Evolutionary conservation across 1,284 basidiomycete species (phyloP).

Genomic region (Meripilus lineatus): DNA sequence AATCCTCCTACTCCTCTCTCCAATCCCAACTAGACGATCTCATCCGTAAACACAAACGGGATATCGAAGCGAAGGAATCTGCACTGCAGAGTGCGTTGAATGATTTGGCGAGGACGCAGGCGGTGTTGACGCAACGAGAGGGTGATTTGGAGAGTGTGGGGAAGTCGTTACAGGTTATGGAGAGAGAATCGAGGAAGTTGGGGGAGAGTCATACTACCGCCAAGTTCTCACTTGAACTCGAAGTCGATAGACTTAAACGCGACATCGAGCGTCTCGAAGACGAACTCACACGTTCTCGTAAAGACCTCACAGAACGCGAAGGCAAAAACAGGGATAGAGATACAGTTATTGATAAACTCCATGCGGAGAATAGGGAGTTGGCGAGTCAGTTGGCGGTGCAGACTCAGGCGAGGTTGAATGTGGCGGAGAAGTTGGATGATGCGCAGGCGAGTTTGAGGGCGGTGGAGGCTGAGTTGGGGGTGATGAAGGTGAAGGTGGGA

Average conservation of each 20-base stretch:
- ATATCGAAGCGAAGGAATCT: constrained; percentile 63
- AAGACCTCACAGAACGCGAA: constrained; percentile 70
- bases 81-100: constrained; percentile 56
- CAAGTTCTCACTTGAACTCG: constrained; percentile 84
- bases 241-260: constrained; percentile 83
- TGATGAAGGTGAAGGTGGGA: constrained; percentile 53
- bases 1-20: constrained; percentile 46
- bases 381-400: constrained; percentile 74
- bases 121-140: constrained; percentile 61
- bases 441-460: constrained; percentile 56
- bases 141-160: constrained; percentile 75
- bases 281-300: constrained; percentile 70
- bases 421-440: constrained; percentile 83
- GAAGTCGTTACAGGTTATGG: constrained; percentile 58
- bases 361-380: constrained; percentile 77
- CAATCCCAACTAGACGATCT: constrained; percentile 52
- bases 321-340: constrained; percentile 64
- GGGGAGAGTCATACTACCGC: constrained; percentile 83
- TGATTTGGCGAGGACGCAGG: constrained; percentile 58
- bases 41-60: constrained; percentile 52
- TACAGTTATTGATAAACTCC: constrained; percentile 63
- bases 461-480: constrained; percentile 60
- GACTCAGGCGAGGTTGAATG: constrained; percentile 77
- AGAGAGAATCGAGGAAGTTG: constrained; percentile 65
- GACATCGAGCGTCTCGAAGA: constrained; percentile 81